Evolutionary conservation across 2,329 filamentous ascomycete species (phyloP), one percentile per base, ranked within the genome.

Genomic region (Sporothrix brasiliensis): DNA sequence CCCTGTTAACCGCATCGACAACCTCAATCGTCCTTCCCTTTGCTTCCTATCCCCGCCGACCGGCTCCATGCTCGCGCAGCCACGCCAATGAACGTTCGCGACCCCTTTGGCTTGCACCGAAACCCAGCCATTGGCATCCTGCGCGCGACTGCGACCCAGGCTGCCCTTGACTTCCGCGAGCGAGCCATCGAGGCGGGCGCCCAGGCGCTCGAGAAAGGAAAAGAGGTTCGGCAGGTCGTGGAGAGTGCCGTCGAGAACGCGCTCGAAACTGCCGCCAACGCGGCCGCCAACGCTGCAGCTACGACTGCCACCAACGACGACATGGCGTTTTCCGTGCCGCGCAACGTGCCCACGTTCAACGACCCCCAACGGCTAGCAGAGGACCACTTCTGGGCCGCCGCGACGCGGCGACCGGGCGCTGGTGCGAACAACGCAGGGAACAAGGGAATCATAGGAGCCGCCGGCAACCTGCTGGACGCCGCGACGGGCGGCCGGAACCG

Each of bases 291-390:
- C 30, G 21, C 44, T 3, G 61, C 52, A n/a, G 19, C 71, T 39
- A 27, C 34, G 54, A 49, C 63, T 19, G 27, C 49, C 10, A 58
- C 9, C 5, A 4, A n/a, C 60, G 75, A 79, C 75, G 82, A 84
- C 72, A 90, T 90, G 88, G 82, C 87, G 66, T 93, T 92, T 80
- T 83, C 86, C 65, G 81, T 91, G 50, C 90, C 91, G 19, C 87
- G 86, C 78, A 88, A 91, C 80, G 84, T 89, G n/a, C 90, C 90
- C 69, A 88, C 88, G 75, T 91, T 92, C 77, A 82, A 81, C 73
- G 86, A 87, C 78, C 86, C 89, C 34, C 87, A 90, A 79, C 86
- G 89, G 78, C 80, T 86, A 74, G 79, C 87, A 75, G 90, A 92
- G 79, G 89, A 92, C 78, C 83, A 82, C 72, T 84, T 87, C 72